Percentiles rank a stretch among this genome's conserved stretches.
These are phyloP conservation scores for Hanseniaspora gamundiae DNA, from an alignment of 1,139 yeast genomes.

Conservation along the genomic window DNA sequence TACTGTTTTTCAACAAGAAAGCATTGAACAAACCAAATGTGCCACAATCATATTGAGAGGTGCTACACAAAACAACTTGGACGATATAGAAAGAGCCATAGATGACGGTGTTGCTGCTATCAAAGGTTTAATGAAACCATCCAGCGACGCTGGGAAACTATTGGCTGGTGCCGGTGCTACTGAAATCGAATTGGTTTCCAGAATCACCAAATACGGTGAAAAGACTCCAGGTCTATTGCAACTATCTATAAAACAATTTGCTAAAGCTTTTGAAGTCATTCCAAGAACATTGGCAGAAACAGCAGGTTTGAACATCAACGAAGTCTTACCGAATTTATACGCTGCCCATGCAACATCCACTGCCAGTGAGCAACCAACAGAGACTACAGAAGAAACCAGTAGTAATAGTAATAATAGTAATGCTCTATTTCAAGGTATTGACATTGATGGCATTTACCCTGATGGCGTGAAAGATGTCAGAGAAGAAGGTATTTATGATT, in stretches of 20 bases:
- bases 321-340: constrained; percentile 72
- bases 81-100: constrained; percentile 91
- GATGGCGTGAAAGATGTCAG: constrained; percentile 66
- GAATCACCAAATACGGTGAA: constrained; percentile 77
- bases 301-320: constrained; percentile 84
- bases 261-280: constrained; percentile 85
- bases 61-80: constrained; percentile 90
- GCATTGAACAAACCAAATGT: constrained; percentile 52
- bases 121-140: constrained; percentile 75
- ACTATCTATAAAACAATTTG: constrained; percentile 87
- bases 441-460: constrained; percentile 51
- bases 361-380: constrained; percentile 9
- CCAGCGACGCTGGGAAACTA: constrained; percentile 37
- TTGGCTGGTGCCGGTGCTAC: constrained; percentile 96
- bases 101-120: constrained; percentile 94
- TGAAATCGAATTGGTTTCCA: constrained; percentile 80
- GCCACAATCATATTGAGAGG: constrained; percentile 91
- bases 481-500: constrained; percentile 62
- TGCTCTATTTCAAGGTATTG: constrained; percentile 49
- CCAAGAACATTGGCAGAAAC: constrained; percentile 93
- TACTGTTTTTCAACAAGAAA: constrained; percentile 79
- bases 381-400: constrained; percentile 14
- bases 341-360: constrained; percentile 53
- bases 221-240: constrained; percentile 87
- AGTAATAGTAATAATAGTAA: constrained; percentile 20